Conservation (phyloP, 768 basidiomycete species). For the Lactarius vividus region DNA sequence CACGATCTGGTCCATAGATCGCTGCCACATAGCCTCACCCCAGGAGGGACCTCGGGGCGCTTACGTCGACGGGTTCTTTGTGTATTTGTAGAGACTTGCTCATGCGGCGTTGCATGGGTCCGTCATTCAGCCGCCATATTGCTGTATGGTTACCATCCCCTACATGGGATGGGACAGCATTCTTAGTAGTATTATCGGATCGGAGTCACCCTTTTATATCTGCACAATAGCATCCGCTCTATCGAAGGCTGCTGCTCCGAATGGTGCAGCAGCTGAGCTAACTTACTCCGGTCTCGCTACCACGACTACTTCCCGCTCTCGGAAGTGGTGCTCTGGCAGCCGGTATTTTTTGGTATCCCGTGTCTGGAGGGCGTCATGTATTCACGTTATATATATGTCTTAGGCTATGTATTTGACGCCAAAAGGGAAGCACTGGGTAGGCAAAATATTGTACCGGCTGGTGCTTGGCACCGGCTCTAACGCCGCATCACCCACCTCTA, state of each 20-base stretch:
- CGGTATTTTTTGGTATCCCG: background rate
- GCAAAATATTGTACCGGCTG: background rate
- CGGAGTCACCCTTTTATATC: background rate
- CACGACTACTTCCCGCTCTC: background rate
- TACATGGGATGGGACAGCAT: constrained; percentile 14
- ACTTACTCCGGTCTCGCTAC: background rate
- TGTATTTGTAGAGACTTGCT: constrained; percentile 6
- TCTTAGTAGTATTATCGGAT: constrained; percentile 13
- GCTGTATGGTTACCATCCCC: constrained; percentile 11
- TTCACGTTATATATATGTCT: background rate
- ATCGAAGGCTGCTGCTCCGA: background rate
- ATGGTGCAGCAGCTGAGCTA: background rate
- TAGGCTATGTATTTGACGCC: background rate
- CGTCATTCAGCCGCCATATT: background rate
- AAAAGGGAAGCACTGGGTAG: background rate
- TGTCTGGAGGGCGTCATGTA: background rate
- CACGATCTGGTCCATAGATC: constrained; percentile 16
- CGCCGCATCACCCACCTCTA: background rate
- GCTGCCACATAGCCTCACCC: background rate
- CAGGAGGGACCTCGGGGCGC: background rate
- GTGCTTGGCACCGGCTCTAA: background rate
- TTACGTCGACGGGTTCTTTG: background rate
- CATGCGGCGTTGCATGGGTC: background rate
- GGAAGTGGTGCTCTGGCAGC: background rate
- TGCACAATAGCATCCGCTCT: background rate